phyloP scores from a whole-genome alignment of 345 rosid species.

The Moricandia arvensis region DNA sequence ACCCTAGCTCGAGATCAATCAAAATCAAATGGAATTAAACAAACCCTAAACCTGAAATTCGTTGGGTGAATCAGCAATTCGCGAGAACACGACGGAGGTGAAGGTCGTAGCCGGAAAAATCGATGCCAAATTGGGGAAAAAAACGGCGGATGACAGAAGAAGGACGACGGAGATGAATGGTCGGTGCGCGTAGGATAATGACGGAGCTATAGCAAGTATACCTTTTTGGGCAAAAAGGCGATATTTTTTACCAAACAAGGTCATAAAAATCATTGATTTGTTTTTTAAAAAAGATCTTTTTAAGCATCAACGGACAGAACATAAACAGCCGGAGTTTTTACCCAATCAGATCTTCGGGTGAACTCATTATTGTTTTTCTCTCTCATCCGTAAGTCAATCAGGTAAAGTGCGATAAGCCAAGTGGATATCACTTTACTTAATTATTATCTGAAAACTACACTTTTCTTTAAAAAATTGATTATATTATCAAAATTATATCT shows the following conservation, averaged over 20 bases:
- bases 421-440: not conserved
- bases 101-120: not conserved
- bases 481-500: not conserved
- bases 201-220: slow-evolving; percentile 11
- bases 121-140: not conserved
- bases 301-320: not conserved
- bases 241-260: not conserved
- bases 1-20: slow-evolving; percentile 24
- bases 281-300: not conserved
- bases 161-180: slow-evolving; percentile 32
- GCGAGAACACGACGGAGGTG: not conserved
- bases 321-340: not conserved
- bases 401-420: not conserved
- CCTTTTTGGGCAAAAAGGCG: slow-evolving; percentile 15
- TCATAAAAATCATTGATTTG: not conserved
- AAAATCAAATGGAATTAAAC: not conserved
- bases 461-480: not conserved
- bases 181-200: slow-evolving; percentile 30
- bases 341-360: not conserved
- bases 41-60: slow-evolving; percentile 34
- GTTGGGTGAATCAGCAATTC: slow-evolving; percentile 18
- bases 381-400: not conserved
- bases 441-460: not conserved
- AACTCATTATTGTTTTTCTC: not conserved
- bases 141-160: slow-evolving; percentile 7